Evolutionary conservation across 2,329 filamentous ascomycete species (phyloP).

Genomic region (Cladobotryum protrusum): DNA sequence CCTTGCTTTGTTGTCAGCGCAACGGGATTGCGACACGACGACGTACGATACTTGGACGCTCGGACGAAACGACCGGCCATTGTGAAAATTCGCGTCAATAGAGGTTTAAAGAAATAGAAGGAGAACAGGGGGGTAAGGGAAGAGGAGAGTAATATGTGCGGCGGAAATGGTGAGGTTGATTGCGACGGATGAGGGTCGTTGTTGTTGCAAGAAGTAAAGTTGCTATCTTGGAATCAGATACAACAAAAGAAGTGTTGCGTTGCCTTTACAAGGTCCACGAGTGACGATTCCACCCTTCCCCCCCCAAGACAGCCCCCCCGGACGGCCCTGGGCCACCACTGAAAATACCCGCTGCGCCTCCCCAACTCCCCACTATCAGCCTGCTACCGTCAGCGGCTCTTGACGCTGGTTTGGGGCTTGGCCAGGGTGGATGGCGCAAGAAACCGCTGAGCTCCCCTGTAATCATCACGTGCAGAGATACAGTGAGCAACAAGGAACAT

Average conservation of each 20-base stretch:
- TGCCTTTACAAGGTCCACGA: slow-evolving; percentile 1
- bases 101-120: slow-evolving; percentile 10
- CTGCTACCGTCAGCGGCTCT: slow-evolving; percentile 3
- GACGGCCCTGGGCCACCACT: not conserved
- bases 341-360: slow-evolving; percentile 10
- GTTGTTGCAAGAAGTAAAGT: not conserved
- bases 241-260: not conserved
- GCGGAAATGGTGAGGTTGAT: slow-evolving; percentile 7
- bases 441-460: slow-evolving; percentile 1
- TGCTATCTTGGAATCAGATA: not conserved
- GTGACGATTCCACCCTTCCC: slow-evolving; percentile 5
- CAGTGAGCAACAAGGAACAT: slow-evolving; percentile 6
- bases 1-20: slow-evolving; percentile 14
- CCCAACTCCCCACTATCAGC: slow-evolving; percentile 1
- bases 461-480: not conserved
- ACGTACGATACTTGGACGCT: slow-evolving; percentile 61
- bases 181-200: not conserved
- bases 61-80: slow-evolving; percentile 62
- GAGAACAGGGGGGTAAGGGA: slow-evolving; percentile 6
- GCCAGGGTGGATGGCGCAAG: slow-evolving; percentile 1
- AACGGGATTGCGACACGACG: slow-evolving; percentile 18
- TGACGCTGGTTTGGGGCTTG: not conserved
- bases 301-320: not conserved
- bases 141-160: slow-evolving; percentile 7
- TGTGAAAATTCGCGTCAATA: slow-evolving; percentile 17